These are phyloP conservation scores for Ceratobasidium sp. DNA, from an alignment of 1,284 basidiomycete species.

Conservation along the genomic window DNA sequence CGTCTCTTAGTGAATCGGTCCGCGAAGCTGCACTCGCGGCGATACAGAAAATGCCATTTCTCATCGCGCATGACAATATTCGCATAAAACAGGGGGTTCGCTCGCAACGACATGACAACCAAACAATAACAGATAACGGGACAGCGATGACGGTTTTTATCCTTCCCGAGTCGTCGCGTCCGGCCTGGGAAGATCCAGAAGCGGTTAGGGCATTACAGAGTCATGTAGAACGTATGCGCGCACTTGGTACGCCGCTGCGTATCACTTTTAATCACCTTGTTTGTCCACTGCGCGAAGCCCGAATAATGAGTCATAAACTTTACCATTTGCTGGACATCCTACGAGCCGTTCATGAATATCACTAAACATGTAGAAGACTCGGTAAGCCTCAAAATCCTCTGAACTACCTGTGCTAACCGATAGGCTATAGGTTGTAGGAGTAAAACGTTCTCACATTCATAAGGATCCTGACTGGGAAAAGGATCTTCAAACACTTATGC, in stretches of 20 bases:
- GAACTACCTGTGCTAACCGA: not conserved
- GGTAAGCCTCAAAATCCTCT: not conserved
- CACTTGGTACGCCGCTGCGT: not conserved
- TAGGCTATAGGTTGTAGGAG: not conserved
- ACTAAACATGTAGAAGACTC: slow-evolving; percentile 5
- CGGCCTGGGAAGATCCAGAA: slow-evolving; percentile 11
- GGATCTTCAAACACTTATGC: not conserved
- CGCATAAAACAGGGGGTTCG: not conserved
- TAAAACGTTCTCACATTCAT: not conserved
- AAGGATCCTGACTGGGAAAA: slow-evolving; percentile 9
- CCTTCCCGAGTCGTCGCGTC: slow-evolving; percentile 13
- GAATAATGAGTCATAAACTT: not conserved
- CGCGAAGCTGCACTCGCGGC: not conserved
- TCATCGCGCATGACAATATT: slow-evolving; percentile 11
- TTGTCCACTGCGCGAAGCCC: not conserved
- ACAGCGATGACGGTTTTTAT: slow-evolving; percentile 7
- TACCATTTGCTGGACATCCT: not conserved
- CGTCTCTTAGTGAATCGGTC: not conserved
- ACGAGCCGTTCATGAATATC: not conserved
- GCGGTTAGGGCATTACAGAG: not conserved
- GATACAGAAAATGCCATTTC: not conserved
- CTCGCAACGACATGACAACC: not conserved
- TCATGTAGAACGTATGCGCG: not conserved
- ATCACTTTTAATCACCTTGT: not conserved
- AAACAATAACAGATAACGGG: slow-evolving; percentile 14